Evolutionary conservation across 495 filamentous ascomycete species (phyloP).

Genomic region (Lepidopterella palustris): DNA sequence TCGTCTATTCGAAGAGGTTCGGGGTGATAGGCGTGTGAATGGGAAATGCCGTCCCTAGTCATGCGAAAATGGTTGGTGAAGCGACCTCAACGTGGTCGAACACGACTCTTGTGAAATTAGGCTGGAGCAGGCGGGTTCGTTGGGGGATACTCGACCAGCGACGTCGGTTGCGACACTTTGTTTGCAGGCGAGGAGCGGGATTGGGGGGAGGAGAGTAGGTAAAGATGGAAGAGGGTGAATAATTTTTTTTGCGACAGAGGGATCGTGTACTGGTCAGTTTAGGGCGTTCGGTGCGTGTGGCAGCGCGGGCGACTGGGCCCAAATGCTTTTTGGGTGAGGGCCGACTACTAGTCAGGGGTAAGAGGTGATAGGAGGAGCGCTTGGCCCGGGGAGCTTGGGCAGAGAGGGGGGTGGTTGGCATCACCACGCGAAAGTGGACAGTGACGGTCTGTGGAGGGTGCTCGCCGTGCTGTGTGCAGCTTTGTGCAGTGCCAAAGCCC

Average conservation of each 20-base stretch:
- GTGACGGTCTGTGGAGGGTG: too few relatives aligned
- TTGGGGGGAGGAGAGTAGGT: neutral
- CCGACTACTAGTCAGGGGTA: neutral
- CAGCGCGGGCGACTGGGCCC: neutral
- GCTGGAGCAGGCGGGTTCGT: neutral
- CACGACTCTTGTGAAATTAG: neutral
- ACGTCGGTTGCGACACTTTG: neutral
- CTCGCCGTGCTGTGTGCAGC: too few relatives aligned
- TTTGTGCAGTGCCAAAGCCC: too few relatives aligned
- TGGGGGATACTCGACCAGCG: neutral
- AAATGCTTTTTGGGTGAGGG: neutral
- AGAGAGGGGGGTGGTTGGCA: neutral
- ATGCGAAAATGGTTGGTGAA: slow-evolving; percentile 10
- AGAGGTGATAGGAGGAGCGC: neutral
- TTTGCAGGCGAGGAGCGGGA: neutral
- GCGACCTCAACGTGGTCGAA: slow-evolving; percentile 1
- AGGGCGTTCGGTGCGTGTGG: neutral
- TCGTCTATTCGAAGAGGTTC: neutral
- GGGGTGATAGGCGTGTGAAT: neutral
- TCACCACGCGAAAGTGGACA: neutral
- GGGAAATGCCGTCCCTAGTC: neutral
- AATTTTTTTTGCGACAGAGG: neutral
- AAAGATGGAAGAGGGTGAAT: neutral
- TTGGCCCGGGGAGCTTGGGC: too few relatives aligned
- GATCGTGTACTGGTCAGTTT: too few relatives aligned